Base-by-base conservation (phyloP, 2,329 filamentous ascomycete species). In the Eutypa lata region DNA sequence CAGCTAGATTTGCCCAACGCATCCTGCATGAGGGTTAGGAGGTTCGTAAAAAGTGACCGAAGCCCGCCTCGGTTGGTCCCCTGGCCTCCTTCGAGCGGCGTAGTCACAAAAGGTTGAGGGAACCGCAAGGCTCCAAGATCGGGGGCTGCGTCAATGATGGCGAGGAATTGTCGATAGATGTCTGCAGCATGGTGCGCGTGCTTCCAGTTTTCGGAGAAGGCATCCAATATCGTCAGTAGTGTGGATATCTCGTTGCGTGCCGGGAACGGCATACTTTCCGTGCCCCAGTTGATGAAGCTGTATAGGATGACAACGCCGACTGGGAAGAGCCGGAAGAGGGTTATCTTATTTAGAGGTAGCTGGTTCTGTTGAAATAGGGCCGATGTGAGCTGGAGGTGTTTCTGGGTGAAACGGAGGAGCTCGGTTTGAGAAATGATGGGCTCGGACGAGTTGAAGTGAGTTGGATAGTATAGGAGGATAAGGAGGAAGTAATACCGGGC, bases 401-500 rank as follows among this genome's bases (percentile, higher is more conserved):
- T 73, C 40, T 71, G 73, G 3, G 69, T 68, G 53, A 73, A 70
- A 16, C 65, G 65, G 7, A 74, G 61, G 19, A 75, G 62, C 52
- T 75, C 72, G 14, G 58, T 52, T 2, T 61, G 59, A 6, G 66
- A 64, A 2, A 71, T 63, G 18, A 63, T 57, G 7, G 63, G 60
- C 22, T 65, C 61, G 7, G 62, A 64, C 13, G 68, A 66, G 60
- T 73, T 75, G 60, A 74, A 72, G 49, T 68, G 70, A 7, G 66
- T 73, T 0, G 71, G 75, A 44, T 71, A 76, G 59, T 76, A 73
- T 7, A 76, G 66, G 7, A 75, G 57, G 11, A 77, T 51, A 7
- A 76, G 67, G n/a, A 76, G 62, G 50, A 75, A 71, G 53, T 76
- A 75, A 61, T 76, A 76, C 3, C 73, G 65, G 0, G 71, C 71